Percentiles rank a stretch among this genome's conserved stretches.
Evolutionary conservation across 495 filamentous ascomycete species (phyloP).

Genomic region (Talaromyces adpressus): DNA sequence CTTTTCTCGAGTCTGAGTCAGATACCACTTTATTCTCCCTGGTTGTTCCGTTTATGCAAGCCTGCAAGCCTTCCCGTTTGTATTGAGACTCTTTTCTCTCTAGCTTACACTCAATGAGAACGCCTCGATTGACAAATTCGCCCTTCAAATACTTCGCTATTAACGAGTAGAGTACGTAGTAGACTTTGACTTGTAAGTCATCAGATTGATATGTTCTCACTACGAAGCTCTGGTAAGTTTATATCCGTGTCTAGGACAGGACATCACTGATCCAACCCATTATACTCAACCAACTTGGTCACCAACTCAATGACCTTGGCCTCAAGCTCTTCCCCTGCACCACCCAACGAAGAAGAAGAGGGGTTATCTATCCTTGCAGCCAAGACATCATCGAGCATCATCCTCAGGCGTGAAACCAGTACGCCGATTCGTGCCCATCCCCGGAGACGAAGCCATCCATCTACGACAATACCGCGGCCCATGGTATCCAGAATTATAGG

Average conservation of each 20-base stretch:
- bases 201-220: not conserved
- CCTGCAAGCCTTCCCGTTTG: constrained; percentile 10
- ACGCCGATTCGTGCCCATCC: constrained; percentile 96
- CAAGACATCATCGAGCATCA: constrained; percentile 79
- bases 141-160: not conserved
- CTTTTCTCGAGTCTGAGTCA: constrained; percentile 11
- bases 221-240: not conserved
- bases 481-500: constrained; percentile 77
- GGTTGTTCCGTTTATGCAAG: constrained; percentile 8
- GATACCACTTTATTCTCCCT: constrained; percentile 15
- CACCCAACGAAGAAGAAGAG: constrained; percentile 9
- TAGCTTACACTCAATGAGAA: constrained; percentile 4
- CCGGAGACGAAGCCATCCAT: constrained; percentile 83
- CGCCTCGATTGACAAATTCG: not conserved
- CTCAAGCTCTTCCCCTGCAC: constrained; percentile 3
- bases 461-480: constrained; percentile 81
- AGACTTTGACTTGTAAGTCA: not conserved
- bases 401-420: constrained; percentile 71
- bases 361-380: constrained; percentile 74
- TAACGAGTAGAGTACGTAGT: not conserved
- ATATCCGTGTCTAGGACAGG: not conserved
- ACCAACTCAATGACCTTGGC: constrained; percentile 70
- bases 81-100: constrained; percentile 12
- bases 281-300: constrained; percentile 72
- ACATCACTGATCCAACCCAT: constrained; percentile 68